Evolutionary conservation across 2,329 filamentous ascomycete genomes (phyloP), one percentile per base, ranked within the genome.

Genomic region (Monilinia fructicola): DNA sequence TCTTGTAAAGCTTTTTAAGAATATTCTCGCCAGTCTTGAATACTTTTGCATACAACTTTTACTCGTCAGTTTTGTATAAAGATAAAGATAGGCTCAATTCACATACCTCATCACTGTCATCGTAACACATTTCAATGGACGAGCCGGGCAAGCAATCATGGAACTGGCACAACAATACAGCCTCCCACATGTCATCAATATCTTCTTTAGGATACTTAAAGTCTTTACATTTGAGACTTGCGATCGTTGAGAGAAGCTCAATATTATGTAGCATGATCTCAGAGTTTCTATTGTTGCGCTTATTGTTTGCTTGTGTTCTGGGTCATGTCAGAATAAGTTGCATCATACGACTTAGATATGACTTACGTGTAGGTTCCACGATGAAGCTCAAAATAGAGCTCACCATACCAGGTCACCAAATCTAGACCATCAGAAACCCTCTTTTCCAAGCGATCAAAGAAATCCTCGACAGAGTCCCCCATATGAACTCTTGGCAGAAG

Each of bases 321-420:
- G 58, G 21, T 9, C 7, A 35, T 11, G 58, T 60, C 44, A 60
- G 58, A 18, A 60, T 38, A 38, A 50, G 9, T 60, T 50, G 1
- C 26, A 10, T 18, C 52, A 14, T 9, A 10, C 4, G 28, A 21
- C 18, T 26, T 4, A 21, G 26, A 60, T 23, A 11, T 26, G 12
- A 38, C 58, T 50, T 50, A 60, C 4, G 95, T 99, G 79, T 98
- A 98, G 16, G 94, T 98, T 64, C 95, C 95, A 68, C 95, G 90
- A 77, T 99, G 95, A 59, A 99, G 85, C 79, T 99, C 95, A 77
- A 99, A 97, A 80, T 99, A 99, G 11, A 99, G 84, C 80, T 99
- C 95, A 53, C 95, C 95, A 76, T 97, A 97, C 95, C 95, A 99
- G 1, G 95, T 98, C 31, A 93, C 91, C 64, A 97, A 89, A 23